Evolutionary conservation across 805 yeast genomes (phyloP).

Genomic region (Spathaspora hagerdaliae): DNA sequence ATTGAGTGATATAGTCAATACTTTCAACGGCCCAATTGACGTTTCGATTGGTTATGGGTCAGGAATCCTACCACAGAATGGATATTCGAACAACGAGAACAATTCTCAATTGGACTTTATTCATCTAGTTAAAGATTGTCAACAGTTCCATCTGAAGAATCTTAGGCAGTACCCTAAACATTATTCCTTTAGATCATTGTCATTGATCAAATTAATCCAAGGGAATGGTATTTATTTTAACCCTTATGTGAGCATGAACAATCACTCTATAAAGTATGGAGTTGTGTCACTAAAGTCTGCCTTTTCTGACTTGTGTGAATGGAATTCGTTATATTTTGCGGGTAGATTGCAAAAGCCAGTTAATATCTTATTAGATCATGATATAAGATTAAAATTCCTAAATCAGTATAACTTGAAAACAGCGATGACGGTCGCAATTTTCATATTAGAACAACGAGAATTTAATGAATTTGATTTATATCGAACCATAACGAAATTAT

Average conservation of each 20-base stretch:
- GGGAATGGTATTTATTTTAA: slow-evolving; percentile 83
- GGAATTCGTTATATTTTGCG: slow-evolving; percentile 84
- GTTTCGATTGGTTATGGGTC: slow-evolving; percentile 94
- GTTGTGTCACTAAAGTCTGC: slow-evolving; percentile 63
- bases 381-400: slow-evolving; percentile 56
- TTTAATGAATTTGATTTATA: slow-evolving; percentile 67
- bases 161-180: slow-evolving; percentile 65
- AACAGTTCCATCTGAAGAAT: slow-evolving; percentile 74
- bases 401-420: slow-evolving; percentile 74
- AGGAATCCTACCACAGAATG: slow-evolving; percentile 76
- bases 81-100: slow-evolving; percentile 20
- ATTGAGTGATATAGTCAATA: slow-evolving; percentile 46
- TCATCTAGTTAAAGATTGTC: slow-evolving; percentile 71
- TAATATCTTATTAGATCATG: slow-evolving; percentile 55
- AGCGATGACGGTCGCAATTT: slow-evolving; percentile 67
- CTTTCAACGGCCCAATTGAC: slow-evolving; percentile 67
- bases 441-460: slow-evolving; percentile 38
- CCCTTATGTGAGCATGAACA: slow-evolving; percentile 69
- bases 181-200: slow-evolving; percentile 57
- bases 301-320: slow-evolving; percentile 67
- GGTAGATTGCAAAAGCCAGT: slow-evolving; percentile 96
- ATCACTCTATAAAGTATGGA: slow-evolving; percentile 72
- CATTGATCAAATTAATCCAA: slow-evolving; percentile 30
- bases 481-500: slow-evolving; percentile 70
- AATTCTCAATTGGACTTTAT: slow-evolving; percentile 73